Percentiles rank a stretch among this genome's conserved stretches.
Evolutionary conservation across 768 basidiomycete species (phyloP).

Genomic region (Lentinula lateritia): DNA sequence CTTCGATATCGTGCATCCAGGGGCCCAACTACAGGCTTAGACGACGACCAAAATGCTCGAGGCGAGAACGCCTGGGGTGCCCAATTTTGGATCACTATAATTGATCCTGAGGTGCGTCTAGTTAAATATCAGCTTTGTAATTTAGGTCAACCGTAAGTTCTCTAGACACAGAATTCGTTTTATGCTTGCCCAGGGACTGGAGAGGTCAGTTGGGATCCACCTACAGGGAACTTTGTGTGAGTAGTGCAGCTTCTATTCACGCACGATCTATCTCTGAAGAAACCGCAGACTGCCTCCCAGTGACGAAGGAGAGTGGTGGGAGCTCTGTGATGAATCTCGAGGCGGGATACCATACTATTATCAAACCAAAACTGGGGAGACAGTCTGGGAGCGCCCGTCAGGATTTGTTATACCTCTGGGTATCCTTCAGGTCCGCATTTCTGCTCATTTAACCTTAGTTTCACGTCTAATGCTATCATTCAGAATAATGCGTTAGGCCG

Average conservation of each 20-base stretch:
- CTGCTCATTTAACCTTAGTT: neutral
- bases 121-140: constrained; percentile 4
- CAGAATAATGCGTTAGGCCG: constrained; percentile 73
- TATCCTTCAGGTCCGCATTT: constrained; percentile 65
- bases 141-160: constrained; percentile 7
- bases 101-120: constrained; percentile 77
- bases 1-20: constrained; percentile 9
- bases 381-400: constrained; percentile 87
- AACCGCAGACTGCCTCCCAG: constrained; percentile 68
- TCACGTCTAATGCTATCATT: constrained; percentile 5
- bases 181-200: constrained; percentile 93
- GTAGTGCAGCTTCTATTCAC: constrained; percentile 23
- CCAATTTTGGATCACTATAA: constrained; percentile 92
- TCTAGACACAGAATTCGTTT: constrained; percentile 61
- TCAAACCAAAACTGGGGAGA: constrained; percentile 87
- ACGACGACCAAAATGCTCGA: constrained; percentile 57
- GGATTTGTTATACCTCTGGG: constrained; percentile 90
- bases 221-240: constrained; percentile 84
- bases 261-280: constrained; percentile 10
- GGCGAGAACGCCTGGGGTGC: constrained; percentile 84
- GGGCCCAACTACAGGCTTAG: constrained; percentile 16
- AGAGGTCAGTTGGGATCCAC: constrained; percentile 90
- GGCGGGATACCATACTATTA: constrained; percentile 90
- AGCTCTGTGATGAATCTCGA: constrained; percentile 77
- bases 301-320: constrained; percentile 94